Conservation (phyloP, 1,139 yeast genomes). For the Candida freyschussii region DNA sequence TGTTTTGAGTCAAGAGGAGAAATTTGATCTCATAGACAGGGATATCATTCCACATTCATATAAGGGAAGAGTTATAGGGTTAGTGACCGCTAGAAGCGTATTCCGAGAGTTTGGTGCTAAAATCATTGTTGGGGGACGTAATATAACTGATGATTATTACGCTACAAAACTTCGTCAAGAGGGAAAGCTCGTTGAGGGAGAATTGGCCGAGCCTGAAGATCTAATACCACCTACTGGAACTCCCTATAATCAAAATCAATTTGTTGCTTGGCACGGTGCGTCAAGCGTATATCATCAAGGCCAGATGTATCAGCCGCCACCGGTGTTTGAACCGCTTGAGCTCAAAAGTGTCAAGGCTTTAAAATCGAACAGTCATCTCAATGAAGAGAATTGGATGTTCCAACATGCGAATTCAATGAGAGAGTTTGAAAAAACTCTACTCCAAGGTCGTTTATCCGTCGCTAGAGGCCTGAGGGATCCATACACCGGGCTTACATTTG, state of each 20-base stretch:
- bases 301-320: conserved; percentile 33
- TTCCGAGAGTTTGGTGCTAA: conserved; percentile 91
- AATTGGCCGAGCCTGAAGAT: conserved; percentile 73
- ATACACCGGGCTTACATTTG: conserved; percentile 74
- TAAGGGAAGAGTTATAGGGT: conserved; percentile 82
- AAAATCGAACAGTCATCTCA: conserved; percentile 34
- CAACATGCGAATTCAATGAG: conserved; percentile 78
- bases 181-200: conserved; percentile 70
- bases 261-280: conserved; percentile 50
- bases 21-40: conserved; percentile 75
- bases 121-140: conserved; percentile 72
- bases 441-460: conserved; percentile 49
- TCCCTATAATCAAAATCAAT: conserved; percentile 43
- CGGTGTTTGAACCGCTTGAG: conserved; percentile 25
- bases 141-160: conserved; percentile 86
- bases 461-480: conserved; percentile 68
- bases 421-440: conserved; percentile 58
- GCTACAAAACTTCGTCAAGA: conserved; percentile 64
- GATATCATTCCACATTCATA: conserved; percentile 86
- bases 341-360: conserved; percentile 25
- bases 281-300: conserved; percentile 34
- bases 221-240: conserved; percentile 37
- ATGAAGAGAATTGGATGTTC: conserved; percentile 80
- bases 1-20: conserved; percentile 71
- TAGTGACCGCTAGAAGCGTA: conserved; percentile 87